phyloP scores from a whole-genome alignment of 345 rosid species.

The Moringa oleifera region DNA sequence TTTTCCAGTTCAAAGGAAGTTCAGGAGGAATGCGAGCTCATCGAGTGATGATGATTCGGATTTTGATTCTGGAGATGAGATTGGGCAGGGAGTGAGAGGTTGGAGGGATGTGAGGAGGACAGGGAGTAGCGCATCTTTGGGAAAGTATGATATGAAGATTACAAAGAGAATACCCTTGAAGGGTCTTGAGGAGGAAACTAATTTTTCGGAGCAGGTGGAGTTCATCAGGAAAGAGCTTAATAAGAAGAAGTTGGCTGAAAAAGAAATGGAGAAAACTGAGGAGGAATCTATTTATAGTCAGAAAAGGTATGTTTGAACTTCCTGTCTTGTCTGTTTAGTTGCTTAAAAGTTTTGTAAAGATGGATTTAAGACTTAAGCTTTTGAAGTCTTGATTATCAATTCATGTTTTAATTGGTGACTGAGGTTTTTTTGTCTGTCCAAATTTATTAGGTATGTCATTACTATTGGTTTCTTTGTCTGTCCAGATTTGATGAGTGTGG shows the following conservation, averaged over 20 bases:
- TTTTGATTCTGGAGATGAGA: constrained; percentile 25
- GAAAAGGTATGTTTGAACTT: constrained; percentile 39
- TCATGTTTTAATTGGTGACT: constrained; percentile 10
- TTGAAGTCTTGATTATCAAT: neutral
- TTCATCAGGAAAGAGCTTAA: constrained; percentile 53
- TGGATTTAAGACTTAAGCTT: neutral
- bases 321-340: neutral
- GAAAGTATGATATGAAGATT: constrained; percentile 61
- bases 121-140: constrained; percentile 73
- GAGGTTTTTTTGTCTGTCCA: constrained; percentile 22
- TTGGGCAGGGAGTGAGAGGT: constrained; percentile 28
- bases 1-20: constrained; percentile 27
- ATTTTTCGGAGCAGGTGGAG: constrained; percentile 51
- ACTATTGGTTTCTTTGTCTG: constrained; percentile 9
- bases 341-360: neutral
- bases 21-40: constrained; percentile 46
- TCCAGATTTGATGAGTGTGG: constrained; percentile 78
- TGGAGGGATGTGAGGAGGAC: constrained; percentile 43
- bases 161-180: constrained; percentile 61
- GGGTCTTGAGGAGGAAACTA: constrained; percentile 42
- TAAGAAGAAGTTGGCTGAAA: constrained; percentile 35
- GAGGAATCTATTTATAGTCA: constrained; percentile 53
- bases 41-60: constrained; percentile 59
- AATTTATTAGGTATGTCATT: constrained; percentile 72
- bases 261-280: constrained; percentile 21